Conservation (phyloP, 2,329 filamentous ascomycete genomes). For the Diaporthe citriasiana region DNA sequence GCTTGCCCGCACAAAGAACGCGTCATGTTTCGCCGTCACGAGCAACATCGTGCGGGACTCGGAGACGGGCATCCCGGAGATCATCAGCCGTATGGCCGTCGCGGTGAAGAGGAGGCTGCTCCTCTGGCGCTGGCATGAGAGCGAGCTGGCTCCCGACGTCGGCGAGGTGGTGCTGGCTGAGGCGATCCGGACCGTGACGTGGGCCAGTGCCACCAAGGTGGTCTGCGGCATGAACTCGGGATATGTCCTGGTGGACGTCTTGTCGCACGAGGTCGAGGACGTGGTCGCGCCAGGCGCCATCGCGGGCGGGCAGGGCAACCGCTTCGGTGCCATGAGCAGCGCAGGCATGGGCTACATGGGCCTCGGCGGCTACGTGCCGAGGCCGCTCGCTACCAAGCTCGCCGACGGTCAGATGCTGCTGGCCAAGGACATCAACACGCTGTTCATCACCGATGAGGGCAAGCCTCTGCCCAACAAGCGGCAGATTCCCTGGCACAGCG, state of each 20-base stretch:
- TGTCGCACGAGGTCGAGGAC: conserved; percentile 80
- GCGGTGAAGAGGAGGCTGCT: conserved; percentile 92
- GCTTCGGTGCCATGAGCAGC: conserved; percentile 86
- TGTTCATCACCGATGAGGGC: conserved; percentile 89
- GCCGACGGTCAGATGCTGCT: conserved; percentile 87
- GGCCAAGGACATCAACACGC: conserved; percentile 97
- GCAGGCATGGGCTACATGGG: conserved; percentile 98
- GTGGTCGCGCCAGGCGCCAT: conserved; percentile 83
- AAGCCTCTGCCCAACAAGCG: conserved; percentile 81
- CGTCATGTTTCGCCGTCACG: conserved; percentile 90
- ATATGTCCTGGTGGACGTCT: conserved; percentile 89
- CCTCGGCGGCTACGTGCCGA: conserved; percentile 90
- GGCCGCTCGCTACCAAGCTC: conserved; percentile 86
- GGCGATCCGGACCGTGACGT: conserved; percentile 88
- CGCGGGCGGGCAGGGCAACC: conserved; percentile 76
- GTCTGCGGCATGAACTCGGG: conserved; percentile 92
- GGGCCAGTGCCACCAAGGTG: conserved; percentile 88
- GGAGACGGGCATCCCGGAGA: conserved; percentile 88
- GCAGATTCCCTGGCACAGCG: conserved; percentile 91
- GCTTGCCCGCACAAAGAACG: conserved; percentile 86
- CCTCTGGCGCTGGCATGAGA: conserved; percentile 96
- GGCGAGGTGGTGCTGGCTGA: conserved; percentile 85
- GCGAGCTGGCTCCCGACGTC: conserved; percentile 80
- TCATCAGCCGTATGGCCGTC: conserved; percentile 91
- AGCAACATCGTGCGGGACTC: conserved; percentile 95